phyloP scores from a whole-genome alignment of 352 stramenopile genomes.

The Phytopythium boreale region DNA sequence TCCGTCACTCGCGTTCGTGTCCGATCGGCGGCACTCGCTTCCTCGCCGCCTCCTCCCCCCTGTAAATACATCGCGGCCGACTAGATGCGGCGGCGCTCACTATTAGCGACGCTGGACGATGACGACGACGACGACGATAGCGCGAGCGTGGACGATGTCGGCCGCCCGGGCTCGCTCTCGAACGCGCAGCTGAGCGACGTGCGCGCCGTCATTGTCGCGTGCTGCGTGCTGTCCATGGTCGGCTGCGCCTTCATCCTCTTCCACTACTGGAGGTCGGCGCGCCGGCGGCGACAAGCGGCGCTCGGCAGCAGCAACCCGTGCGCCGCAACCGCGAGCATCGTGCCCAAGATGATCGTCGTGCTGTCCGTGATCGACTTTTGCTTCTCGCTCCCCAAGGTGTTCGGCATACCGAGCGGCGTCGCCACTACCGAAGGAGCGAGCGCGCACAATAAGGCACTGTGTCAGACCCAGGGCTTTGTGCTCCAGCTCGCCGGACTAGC shows the following conservation, averaged over 20 bases:
- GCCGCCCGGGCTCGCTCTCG: slow-evolving; percentile 14
- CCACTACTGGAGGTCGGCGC: slow-evolving; percentile 33
- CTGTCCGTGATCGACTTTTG: slow-evolving; percentile 60
- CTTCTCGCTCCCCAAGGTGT: slow-evolving; percentile 50
- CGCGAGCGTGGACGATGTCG: background rate
- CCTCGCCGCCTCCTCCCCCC: background rate
- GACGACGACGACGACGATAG: background rate
- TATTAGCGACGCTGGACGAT: background rate
- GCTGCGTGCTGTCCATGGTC: slow-evolving; percentile 37
- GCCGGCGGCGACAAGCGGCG: slow-evolving; percentile 15
- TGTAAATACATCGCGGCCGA: background rate
- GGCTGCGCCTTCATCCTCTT: slow-evolving; percentile 48
- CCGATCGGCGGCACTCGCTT: background rate
- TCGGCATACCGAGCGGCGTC: slow-evolving; percentile 25
- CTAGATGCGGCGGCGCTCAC: slow-evolving; percentile 7
- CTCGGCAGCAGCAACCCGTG: background rate
- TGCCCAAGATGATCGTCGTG: slow-evolving; percentile 72
- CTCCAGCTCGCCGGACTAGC: slow-evolving; percentile 53
- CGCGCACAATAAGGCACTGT: slow-evolving; percentile 19
- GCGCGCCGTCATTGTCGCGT: slow-evolving; percentile 32
- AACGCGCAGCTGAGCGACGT: slow-evolving; percentile 21
- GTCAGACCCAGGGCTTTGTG: slow-evolving; percentile 52
- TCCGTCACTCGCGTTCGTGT: background rate
- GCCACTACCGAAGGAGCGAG: slow-evolving; percentile 10
- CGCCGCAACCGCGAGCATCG: slow-evolving; percentile 31